phyloP scores from a whole-genome alignment of 768 basidiomycete genomes.

The Termitomyces eurrhizus region DNA sequence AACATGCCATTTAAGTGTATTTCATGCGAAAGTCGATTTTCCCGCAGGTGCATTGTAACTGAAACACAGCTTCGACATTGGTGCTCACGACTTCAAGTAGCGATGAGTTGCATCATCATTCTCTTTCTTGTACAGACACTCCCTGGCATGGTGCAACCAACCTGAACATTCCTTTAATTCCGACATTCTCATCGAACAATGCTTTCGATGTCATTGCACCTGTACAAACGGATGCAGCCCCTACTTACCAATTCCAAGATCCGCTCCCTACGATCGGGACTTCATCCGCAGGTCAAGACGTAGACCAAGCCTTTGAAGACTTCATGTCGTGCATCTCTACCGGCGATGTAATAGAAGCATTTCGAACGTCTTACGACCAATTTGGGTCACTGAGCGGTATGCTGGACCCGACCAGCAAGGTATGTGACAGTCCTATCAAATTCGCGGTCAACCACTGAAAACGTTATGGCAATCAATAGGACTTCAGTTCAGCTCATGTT shows the following conservation, averaged over 20 bases:
- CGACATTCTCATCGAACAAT: neutral
- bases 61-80: too few relatives aligned
- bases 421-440: neutral
- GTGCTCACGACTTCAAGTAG: neutral
- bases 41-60: slow-evolving; percentile 1
- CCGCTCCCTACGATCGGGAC: neutral
- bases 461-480: neutral
- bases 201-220: neutral
- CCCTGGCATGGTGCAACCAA: slow-evolving; percentile 2
- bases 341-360: neutral
- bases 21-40: slow-evolving; percentile 4
- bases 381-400: neutral
- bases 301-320: slow-evolving; percentile 8
- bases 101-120: slow-evolving; percentile 13
- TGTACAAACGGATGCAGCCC: neutral
- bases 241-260: neutral
- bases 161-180: neutral
- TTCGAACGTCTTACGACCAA: neutral
- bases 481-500: neutral
- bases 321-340: slow-evolving; percentile 8
- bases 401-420: neutral
- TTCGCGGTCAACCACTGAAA: neutral
- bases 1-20: slow-evolving; percentile 8
- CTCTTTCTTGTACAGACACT: neutral
- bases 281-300: neutral